These are phyloP conservation scores for Batkoa obscura DNA, from an alignment of 371 early-diverging fungal genomes.

Conservation along the genomic window DNA sequence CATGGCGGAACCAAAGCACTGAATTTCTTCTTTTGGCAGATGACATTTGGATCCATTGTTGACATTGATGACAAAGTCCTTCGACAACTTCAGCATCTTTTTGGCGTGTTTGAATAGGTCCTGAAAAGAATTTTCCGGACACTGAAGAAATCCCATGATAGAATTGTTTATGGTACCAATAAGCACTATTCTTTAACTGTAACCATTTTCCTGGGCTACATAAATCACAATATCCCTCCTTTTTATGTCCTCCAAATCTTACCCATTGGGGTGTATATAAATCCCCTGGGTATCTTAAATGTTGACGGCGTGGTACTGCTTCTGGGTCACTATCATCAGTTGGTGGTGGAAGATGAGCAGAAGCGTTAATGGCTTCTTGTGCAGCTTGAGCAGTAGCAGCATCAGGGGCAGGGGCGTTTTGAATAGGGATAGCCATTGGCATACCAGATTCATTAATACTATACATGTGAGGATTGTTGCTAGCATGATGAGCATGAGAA, in stretches of 20 bases:
- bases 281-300: slow-evolving; percentile 51
- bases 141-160: slow-evolving; percentile 82
- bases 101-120: slow-evolving; percentile 52
- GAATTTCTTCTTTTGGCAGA: slow-evolving; percentile 57
- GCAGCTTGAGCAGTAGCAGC: not conserved
- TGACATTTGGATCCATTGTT: slow-evolving; percentile 62
- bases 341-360: not conserved
- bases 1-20: slow-evolving; percentile 78
- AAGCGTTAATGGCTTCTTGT: not conserved
- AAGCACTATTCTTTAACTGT: slow-evolving; percentile 81
- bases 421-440: too few relatives aligned
- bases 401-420: not conserved
- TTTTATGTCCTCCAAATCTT: slow-evolving; percentile 49
- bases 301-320: slow-evolving; percentile 32
- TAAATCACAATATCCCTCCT: slow-evolving; percentile 77
- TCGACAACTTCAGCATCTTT: slow-evolving; percentile 43
- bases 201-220: slow-evolving; percentile 78
- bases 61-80: slow-evolving; percentile 76
- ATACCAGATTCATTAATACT: too few relatives aligned
- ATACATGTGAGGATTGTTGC: too few relatives aligned
- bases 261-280: slow-evolving; percentile 81
- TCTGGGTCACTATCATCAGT: not conserved
- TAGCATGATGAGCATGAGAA: too few relatives aligned
- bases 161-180: slow-evolving; percentile 90
- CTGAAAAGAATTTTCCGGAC: slow-evolving; percentile 56